Evolutionary conservation across 1,284 basidiomycete genomes (phyloP).

Genomic region (Singerocomus rubriflavus): DNA sequence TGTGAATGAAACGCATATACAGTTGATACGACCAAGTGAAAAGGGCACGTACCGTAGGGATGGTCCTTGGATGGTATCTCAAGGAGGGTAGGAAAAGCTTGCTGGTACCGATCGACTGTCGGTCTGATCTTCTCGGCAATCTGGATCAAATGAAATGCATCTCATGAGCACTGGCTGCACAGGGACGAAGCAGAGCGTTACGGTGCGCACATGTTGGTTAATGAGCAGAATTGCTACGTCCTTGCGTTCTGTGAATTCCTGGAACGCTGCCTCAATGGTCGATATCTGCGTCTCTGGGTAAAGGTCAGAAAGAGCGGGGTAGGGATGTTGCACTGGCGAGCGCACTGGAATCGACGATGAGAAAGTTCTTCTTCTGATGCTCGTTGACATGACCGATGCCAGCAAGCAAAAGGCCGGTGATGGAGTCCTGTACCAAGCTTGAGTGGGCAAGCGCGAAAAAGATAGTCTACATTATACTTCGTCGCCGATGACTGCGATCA

Average conservation of each 20-base stretch:
- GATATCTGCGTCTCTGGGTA: constrained; percentile 81
- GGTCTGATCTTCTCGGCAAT: constrained; percentile 96
- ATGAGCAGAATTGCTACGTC: constrained; percentile 95
- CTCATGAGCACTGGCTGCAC: constrained; percentile 8
- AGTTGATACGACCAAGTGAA: constrained; percentile 2
- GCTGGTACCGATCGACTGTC: constrained; percentile 91
- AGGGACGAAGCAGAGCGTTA: constrained; percentile 4
- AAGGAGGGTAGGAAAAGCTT: constrained; percentile 94
- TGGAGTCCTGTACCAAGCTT: constrained; percentile 70
- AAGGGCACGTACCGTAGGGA: constrained; percentile 68
- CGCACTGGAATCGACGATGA: constrained; percentile 86
- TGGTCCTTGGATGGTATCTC: constrained; percentile 98
- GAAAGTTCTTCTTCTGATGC: constrained; percentile 94
- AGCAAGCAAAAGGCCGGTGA: constrained; percentile 89
- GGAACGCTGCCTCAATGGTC: constrained; percentile 85
- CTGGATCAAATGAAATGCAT: constrained; percentile 41
- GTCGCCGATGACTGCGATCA: constrained; percentile 93
- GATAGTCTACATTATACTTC: constrained; percentile 56
- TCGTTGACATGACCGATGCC: constrained; percentile 89
- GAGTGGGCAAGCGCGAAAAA: constrained; percentile 1
- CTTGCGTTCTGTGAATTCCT: constrained; percentile 88
- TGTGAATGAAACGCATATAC: constrained; percentile 19
- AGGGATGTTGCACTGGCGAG: neutral
- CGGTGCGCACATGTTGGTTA: constrained; percentile 84
- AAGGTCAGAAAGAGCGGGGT: constrained; percentile 9